Evolutionary conservation across 148 eudicot species (phyloP).

Genomic region (Fagopyrum esculentum): DNA sequence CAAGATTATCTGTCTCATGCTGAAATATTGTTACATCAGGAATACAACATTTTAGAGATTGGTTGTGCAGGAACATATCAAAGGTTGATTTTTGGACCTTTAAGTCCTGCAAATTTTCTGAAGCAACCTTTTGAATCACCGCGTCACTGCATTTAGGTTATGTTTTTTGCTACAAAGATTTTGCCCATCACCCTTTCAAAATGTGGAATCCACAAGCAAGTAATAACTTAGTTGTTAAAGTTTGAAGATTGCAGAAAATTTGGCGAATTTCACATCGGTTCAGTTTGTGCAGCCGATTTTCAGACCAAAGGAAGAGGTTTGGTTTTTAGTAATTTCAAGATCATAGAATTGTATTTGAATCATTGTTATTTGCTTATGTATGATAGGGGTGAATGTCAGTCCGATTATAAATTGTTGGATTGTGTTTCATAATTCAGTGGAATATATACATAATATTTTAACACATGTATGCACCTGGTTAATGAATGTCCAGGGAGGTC

Average conservation of each 20-base stretch:
- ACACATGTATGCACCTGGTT: background rate
- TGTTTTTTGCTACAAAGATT: too few relatives aligned
- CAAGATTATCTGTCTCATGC: too few relatives aligned
- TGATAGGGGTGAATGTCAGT: too few relatives aligned
- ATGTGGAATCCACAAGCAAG: too few relatives aligned
- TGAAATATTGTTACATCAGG: too few relatives aligned
- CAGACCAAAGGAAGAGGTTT: conserved; percentile 85
- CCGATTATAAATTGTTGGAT: background rate
- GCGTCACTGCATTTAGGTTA: too few relatives aligned
- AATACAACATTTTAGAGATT: too few relatives aligned
- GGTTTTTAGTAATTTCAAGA: background rate
- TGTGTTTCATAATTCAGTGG: background rate
- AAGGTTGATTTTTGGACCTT: conserved; percentile 85
- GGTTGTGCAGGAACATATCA: conserved; percentile 25
- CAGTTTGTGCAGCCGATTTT: conserved; percentile 80
- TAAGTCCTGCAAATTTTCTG: conserved; percentile 37
- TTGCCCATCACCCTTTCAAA: too few relatives aligned
- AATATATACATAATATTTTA: background rate
- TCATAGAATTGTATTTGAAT: background rate
- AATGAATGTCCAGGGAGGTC: conserved; percentile 57
- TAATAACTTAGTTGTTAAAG: background rate
- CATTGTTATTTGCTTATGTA: background rate
- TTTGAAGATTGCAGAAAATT: conserved; percentile 48
- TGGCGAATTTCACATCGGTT: conserved; percentile 60
- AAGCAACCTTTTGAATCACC: too few relatives aligned